These are phyloP conservation scores for Carex pumila DNA, from an alignment of 176 grass and related monocot species.

Conservation along the genomic window DNA sequence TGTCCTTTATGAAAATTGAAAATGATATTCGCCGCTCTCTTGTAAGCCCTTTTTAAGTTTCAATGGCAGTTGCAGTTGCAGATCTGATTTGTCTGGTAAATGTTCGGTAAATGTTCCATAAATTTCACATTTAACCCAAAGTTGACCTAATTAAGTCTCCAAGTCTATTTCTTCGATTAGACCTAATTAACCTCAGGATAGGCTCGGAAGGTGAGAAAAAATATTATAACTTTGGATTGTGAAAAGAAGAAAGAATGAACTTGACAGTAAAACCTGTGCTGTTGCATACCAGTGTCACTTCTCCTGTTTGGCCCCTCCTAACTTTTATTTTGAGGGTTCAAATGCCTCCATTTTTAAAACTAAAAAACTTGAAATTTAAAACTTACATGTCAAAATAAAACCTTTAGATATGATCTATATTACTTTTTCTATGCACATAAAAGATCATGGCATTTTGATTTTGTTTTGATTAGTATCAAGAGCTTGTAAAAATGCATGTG, in stretches of 20 bases:
- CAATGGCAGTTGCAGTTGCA: not conserved
- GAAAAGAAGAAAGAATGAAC: not conserved
- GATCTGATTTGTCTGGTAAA: constrained; percentile 7
- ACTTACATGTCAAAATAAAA: no score
- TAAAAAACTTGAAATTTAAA: no score
- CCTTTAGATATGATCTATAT: no score
- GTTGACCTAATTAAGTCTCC: not conserved
- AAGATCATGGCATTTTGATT: no score
- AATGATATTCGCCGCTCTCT: constrained; percentile 73
- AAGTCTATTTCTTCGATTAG: not conserved
- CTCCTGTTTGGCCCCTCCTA: not conserved
- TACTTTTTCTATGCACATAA: no score
- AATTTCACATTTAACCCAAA: constrained; percentile 2
- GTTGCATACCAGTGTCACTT: not conserved
- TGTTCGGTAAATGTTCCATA: not conserved
- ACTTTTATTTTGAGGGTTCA: not conserved
- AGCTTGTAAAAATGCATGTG: no score
- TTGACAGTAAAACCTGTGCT: not conserved
- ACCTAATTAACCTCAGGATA: not conserved
- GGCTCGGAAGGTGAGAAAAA: no score
- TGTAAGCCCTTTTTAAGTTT: constrained; percentile 38
- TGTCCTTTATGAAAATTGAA: constrained; percentile 81
- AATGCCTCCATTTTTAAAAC: no score
- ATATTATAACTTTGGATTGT: not conserved
- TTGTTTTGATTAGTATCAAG: no score